Base-by-base conservation (phyloP, 306 rosid species). In the Castanea sativa region DNA sequence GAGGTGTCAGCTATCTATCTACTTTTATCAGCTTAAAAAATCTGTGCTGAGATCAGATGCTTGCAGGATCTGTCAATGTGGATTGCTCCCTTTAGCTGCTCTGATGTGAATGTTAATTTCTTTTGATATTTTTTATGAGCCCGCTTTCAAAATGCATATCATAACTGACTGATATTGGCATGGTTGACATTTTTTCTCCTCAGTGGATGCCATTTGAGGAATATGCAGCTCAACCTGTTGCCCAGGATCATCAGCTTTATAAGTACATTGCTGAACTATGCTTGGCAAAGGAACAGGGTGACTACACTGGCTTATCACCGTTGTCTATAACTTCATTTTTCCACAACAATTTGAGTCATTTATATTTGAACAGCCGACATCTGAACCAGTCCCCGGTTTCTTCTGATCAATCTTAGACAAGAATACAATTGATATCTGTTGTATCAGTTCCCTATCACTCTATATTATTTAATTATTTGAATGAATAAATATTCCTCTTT, bases 131-230 rank as follows among this genome's bases (percentile, higher is more conserved):
- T 64, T 30, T 3, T 29, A 35, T 68, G 72, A 35, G 14, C 27
- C 72, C 11, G 29, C 52, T 65, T 11, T 65, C 49, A 8, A 19
- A 35, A 68, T 19, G 29, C 27, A 19, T 68, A 7, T 8, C 72
- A 68, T 7, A 15, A 35, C 27, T 35, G 72, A 68, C 52, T 68
- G 15, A 9, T 35, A 4, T n/a, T 27, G 16, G 15, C 52, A 35
- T 67, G 72, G 52, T 33, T 14, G 27, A 35, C 25, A 15, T 33
- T 68, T 67, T 68, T 68, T 35, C 72, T 68, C 49, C 6, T 35
- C 20, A 68, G 76, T 73, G 75, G 75, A 71, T 71, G 75, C 75
- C 75, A 5, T 51, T 71, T 27, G 60, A 51, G 32, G 23, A 71
- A 51, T 71, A 6, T 71, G 76, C 76, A 73, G 76, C 64, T 19